Evolutionary conservation across 768 basidiomycete species (phyloP), one percentile per base, ranked within the genome.

Genomic region (Russula earlei): DNA sequence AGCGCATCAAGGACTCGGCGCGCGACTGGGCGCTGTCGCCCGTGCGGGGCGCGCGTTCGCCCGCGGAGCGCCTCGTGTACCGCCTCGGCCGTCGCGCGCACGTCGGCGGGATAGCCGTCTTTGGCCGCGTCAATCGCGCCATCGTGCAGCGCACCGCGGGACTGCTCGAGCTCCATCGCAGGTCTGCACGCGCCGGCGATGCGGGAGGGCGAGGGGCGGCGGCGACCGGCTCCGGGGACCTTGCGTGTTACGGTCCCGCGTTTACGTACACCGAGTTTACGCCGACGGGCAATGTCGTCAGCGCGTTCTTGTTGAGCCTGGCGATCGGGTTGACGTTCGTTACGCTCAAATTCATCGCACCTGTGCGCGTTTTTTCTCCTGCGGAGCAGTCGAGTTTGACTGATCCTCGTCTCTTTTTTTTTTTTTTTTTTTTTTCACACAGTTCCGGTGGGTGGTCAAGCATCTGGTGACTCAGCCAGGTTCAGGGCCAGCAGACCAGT

Each of bases 241-340:
- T 48, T 68, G 14, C 20, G 17, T 8, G 25, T 29, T 93, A 94
- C 64, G 93, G 89, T 5, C 72, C 80, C 0, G 64, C 77, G 2
- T 91, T 96, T 74, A 72, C 71, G 43, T 95, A 93, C 67, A 81
- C 83, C 49, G 91, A 94, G 67, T 85, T 86, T 55, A 19, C 78
- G 60, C 71, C 68, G 4, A 73, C 70, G 47, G 65, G 69, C 4
- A 73, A 71, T 33, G 67, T 65, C 22, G 5, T 81, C 4, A 63
- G 70, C n/a, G 73, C 79, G 12, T 43, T 76, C 5, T 12, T 76
- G 2, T 52, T 74, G 12, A 72, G 76, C n/a, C 38, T 74, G 9
- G 64, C 65, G 17, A 47, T 77, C 12, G 62, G 48, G 1, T 10
- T 64, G 15, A 38, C 37, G 8, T n/a, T 54, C n/a, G 27, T 60